Conservation (phyloP, 306 rosid genomes). For the Ormosia emarginata region DNA sequence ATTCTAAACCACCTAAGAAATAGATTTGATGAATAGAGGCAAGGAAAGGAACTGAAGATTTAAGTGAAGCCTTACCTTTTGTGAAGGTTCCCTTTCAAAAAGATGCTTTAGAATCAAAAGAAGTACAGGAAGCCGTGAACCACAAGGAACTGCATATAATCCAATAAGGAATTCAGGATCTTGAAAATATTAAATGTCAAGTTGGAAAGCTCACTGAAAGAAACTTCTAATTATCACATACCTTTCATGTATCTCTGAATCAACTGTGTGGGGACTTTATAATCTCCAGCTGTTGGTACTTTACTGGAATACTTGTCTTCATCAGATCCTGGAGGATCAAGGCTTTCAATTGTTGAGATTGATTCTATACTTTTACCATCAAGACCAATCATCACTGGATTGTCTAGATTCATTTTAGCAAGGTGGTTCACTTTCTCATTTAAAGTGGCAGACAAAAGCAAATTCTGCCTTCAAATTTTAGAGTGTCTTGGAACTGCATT, state of each 20-base stretch:
- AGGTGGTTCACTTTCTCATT: slow-evolving; percentile 89
- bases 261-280: slow-evolving; percentile 72
- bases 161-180: background rate
- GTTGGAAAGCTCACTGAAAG: background rate
- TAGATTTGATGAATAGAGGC: background rate
- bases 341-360: slow-evolving; percentile 31
- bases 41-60: background rate
- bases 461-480: slow-evolving; percentile 63
- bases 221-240: slow-evolving; percentile 28
- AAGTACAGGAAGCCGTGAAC: slow-evolving; percentile 69
- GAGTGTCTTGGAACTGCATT: slow-evolving; percentile 26
- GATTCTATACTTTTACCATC: slow-evolving; percentile 45
- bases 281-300: slow-evolving; percentile 48
- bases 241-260: slow-evolving; percentile 81
- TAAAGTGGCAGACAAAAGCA: slow-evolving; percentile 89
- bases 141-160: slow-evolving; percentile 73
- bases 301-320: slow-evolving; percentile 28
- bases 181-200: background rate
- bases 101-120: slow-evolving; percentile 81
- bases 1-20: background rate
- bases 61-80: slow-evolving; percentile 50
- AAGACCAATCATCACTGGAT: slow-evolving; percentile 88
- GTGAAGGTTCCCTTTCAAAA: slow-evolving; percentile 61
- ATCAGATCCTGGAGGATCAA: slow-evolving; percentile 42
- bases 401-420: slow-evolving; percentile 81